Evolutionary conservation across 306 rosid genomes (phyloP), one percentile per base, ranked within the genome.

Genomic region (Vigna hirtella): DNA sequence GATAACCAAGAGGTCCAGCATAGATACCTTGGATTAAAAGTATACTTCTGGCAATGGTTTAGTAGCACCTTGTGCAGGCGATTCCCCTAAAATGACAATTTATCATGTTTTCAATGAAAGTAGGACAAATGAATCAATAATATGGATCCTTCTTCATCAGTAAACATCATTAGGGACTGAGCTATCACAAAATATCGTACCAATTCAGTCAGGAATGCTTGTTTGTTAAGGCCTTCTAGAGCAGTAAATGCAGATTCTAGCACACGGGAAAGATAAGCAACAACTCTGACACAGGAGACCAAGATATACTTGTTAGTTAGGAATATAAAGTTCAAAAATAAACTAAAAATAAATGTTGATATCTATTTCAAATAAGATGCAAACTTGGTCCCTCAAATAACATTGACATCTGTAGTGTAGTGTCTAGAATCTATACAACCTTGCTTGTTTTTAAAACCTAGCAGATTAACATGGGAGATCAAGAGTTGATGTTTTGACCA

Each of bases 211-310:
- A 96, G 82, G 83, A 93, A 96, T n/a, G 97, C 97, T 89, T 96
- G 99, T 64, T 96, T 93, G 90, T 96, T 96, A 57, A 93, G 97
- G 78, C 98, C 98, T 80, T 93, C 99, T 28, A 96, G 89, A 22
- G 99, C 97, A 36, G 98, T 87, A 86, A 93, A 96, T 30, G 97
- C 97, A 76, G 98, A 93, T 84, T 96, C 99, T 68, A 93, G 87
- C 78, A 96, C 98, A 40, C 98, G 99, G 63, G 99, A 96, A 75
- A 96, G 98, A 88, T 96, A 96, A 11, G 93, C 97, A 75, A 96
- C 98, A 83, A 96, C 99, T 83, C 99, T 96, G 79, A 83, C 78
- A 76, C 71, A 78, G 51, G 73, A 68, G 74, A 76, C 32, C 79
- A 70, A 40, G 73, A 53, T 67, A 88, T 82, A 63, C 69, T 28